These are phyloP conservation scores for Phytophthora gonapodyides DNA, from an alignment of 352 stramenopile genomes.

Conservation along the genomic window DNA sequence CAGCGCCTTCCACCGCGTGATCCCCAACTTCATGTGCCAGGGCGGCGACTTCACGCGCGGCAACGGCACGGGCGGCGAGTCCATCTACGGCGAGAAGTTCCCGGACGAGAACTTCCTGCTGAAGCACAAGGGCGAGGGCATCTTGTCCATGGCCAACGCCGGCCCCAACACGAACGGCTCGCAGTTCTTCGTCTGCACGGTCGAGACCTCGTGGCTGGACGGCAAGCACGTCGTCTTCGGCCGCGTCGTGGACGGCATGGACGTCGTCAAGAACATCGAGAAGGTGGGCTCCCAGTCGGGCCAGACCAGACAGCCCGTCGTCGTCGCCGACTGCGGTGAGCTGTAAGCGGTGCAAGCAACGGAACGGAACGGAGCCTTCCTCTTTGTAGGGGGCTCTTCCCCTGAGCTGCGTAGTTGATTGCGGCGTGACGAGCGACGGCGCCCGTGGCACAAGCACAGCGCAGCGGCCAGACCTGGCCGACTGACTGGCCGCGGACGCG, in stretches of 20 bases:
- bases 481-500: slow-evolving; percentile 15
- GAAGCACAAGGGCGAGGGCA: slow-evolving; percentile 91
- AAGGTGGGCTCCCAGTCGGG: slow-evolving; percentile 93
- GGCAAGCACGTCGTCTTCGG: slow-evolving; percentile 96
- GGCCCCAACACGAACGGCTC: slow-evolving; percentile 97
- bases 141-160: slow-evolving; percentile 97
- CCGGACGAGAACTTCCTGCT: slow-evolving; percentile 96
- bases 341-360: slow-evolving; percentile 42
- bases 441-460: not conserved
- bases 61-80: slow-evolving; percentile 92
- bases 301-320: slow-evolving; percentile 88
- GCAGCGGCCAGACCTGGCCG: not conserved
- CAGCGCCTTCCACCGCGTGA: slow-evolving; percentile 93
- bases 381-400: not conserved
- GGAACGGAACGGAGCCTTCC: not conserved
- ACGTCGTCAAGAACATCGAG: slow-evolving; percentile 98
- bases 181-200: slow-evolving; percentile 98
- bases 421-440: slow-evolving; percentile 16
- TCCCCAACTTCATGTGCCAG: slow-evolving; percentile 96
- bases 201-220: slow-evolving; percentile 91
- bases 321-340: slow-evolving; percentile 96
- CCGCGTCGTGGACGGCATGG: slow-evolving; percentile 95
- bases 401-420: slow-evolving; percentile 12
- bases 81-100: slow-evolving; percentile 96
- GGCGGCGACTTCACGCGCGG: slow-evolving; percentile 97